Percentiles rank a stretch among this genome's conserved stretches.
Conservation (phyloP, 1,139 yeast species). For the Blastobotrys capitulatus region DNA sequence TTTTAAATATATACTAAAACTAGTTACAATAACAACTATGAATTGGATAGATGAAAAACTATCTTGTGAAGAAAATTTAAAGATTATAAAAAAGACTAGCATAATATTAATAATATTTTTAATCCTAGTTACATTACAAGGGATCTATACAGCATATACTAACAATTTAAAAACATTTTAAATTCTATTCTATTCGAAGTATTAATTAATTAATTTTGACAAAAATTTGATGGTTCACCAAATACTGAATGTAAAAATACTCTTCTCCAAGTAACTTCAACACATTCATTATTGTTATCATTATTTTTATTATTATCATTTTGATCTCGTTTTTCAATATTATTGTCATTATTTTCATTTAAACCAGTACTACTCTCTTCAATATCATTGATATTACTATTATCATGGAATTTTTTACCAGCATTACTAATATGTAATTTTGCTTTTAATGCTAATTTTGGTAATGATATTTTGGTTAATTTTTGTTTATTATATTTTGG, state of each 20-base stretch:
- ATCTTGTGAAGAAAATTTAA: conserved; percentile 1
- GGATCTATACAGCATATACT: background rate
- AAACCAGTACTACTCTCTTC: too few relatives aligned
- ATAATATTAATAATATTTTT: background rate
- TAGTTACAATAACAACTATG: background rate
- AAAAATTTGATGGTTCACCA: conserved; percentile 22
- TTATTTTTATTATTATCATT: background rate
- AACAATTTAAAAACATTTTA: background rate
- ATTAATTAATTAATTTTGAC: conserved; percentile 12
- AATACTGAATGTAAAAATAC: conserved; percentile 25
- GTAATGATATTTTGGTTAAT: background rate
- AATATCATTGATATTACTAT: background rate
- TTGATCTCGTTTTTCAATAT: background rate
- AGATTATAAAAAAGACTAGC: background rate
- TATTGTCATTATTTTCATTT: background rate
- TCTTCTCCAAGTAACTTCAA: conserved; percentile 24
- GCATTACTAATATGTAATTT: conserved; percentile 2
- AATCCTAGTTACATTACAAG: background rate
- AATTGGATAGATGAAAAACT: conserved; percentile 3
- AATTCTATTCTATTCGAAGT: background rate
- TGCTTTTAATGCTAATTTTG: background rate
- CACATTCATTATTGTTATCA: too few relatives aligned
- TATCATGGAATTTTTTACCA: background rate
- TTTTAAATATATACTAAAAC: too few relatives aligned
- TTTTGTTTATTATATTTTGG: background rate